Base-by-base conservation (phyloP, 257 asterid genomes). In the Paulownia fortunei region DNA sequence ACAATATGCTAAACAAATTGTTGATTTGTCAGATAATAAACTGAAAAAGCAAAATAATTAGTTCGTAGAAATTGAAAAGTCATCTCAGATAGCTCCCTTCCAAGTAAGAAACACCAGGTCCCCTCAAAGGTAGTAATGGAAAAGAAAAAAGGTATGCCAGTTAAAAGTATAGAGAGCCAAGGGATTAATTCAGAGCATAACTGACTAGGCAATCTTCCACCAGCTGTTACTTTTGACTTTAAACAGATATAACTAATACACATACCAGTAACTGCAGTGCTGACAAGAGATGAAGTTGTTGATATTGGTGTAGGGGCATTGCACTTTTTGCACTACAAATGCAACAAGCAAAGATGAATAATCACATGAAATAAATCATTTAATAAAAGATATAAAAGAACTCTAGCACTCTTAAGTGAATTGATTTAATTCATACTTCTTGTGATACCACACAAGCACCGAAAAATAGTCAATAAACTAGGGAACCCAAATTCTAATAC, bases 271-370 rank as follows among this genome's bases (percentile, higher is more conserved):
- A 79, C 79, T 54, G 86, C 84, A 63, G 94, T 72, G 80, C 84
- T 84, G 69, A 69, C 80, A 32, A 94, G 80, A 86, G 98, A 87
- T 76, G 89, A 74, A 42, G 93, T 75, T 76, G 86, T 81, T 76
- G 84, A 84, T 56, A 79, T 81, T 51, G 91, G 88, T 76, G 83
- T 75, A 64, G 89, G 82, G 76, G 92, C 87, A 85, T 82, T 86
- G 89, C 98, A 94, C 78, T 91, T 91, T 87, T 92, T 94, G 86
- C 97, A 94, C 97, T 94, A 70, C 84, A 89, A 75, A 49, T 78
- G 78, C 79, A 76, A 56, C 69, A 62, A 63, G 24, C 23, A 78
- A 23, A 89, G 88, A 86, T 78, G 58, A 51, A 60, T 68, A 44
- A 54, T 42, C 68, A 65, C 27, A 68, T 32, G 37, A 83, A 26